These are phyloP conservation scores for Saccharum hybrid DNA, from an alignment of 202 grass and related monocot species.

Conservation along the genomic window DNA sequence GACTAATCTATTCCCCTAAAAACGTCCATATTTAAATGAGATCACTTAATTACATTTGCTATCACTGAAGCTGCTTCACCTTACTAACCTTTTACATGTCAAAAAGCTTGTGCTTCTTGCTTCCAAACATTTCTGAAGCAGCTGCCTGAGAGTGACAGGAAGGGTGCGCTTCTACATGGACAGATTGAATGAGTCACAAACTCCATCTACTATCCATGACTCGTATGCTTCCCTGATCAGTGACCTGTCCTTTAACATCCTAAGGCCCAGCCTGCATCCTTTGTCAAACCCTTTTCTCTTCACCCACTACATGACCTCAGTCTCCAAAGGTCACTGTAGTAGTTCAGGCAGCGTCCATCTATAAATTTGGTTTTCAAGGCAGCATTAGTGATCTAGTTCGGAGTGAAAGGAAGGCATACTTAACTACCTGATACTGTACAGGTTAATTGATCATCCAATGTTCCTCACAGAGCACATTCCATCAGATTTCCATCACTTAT, in stretches of 20 bases:
- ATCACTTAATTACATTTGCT: conserved; percentile 20
- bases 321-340: neutral
- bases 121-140: conserved; percentile 23
- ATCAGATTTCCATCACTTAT: conserved; percentile 30
- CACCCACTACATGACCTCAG: conserved; percentile 48
- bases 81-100: conserved; percentile 31
- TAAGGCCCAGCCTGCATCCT: conserved; percentile 53
- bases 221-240: neutral
- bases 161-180: conserved; percentile 17
- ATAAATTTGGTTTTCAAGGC: neutral
- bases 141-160: conserved; percentile 1
- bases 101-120: conserved; percentile 22
- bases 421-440: conserved; percentile 23
- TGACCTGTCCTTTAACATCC: conserved; percentile 41
- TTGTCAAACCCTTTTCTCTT: conserved; percentile 39
- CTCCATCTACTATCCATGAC: conserved; percentile 20
- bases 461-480: conserved; percentile 40
- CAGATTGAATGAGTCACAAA: conserved; percentile 13
- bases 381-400: neutral
- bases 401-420: conserved; percentile 5
- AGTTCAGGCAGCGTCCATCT: neutral
- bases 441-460: conserved; percentile 1
- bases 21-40: neutral
- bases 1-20: conserved; percentile 1
- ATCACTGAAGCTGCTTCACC: conserved; percentile 4